Base-by-base conservation (phyloP, 495 filamentous ascomycete genomes). In the Penicillium angulare region DNA sequence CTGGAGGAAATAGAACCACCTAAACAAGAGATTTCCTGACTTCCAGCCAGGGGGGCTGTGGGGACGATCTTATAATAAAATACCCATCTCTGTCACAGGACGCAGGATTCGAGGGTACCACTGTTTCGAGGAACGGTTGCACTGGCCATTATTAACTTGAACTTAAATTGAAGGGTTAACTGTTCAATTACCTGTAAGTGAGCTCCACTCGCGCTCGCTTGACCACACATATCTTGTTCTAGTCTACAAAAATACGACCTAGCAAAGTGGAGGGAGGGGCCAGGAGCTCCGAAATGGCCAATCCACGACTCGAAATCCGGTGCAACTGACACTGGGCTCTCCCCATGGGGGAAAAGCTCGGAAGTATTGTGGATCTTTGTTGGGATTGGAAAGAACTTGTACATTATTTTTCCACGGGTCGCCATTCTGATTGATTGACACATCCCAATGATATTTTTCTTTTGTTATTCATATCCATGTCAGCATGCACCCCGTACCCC, bases 121-220 rank as follows among this genome's bases (percentile, higher is more conserved):
- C 13, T 13, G 22, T 15, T 42, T 32, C 35, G 22, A 27, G 32
- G 24, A 31, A n/a, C 20, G 21, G 12, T 24, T 27, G 48, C 39
- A 42, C 26, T 18, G 3, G 21, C 26, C n/a, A 40, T 3, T 12
- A 22, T 22, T 23, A 4, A 24, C 17, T 12, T 22, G 20, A 12
- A 3, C 8, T n/a, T 24, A 13, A 13, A 20, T 17, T 24, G n/a
- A n/a, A n/a, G n/a, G n/a, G n/a, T n/a, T n/a, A n/a, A n/a, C n/a
- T n/a, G n/a, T n/a, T n/a, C n/a, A n/a, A n/a, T n/a, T n/a, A n/a
- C 2, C 2, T 36, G 26, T n/a, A 29, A 13, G 22, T 38, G 43
- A 50, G 48, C 32, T 44, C n/a, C 9, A 50, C 16, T 27, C 39
- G n/a, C 43, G 35, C 20, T 44, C 31, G 39, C 27, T 43, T 44